Percentiles rank a stretch among this genome's conserved stretches.
Conservation (phyloP, 257 asterid species). For the Cordia subcordata region DNA sequence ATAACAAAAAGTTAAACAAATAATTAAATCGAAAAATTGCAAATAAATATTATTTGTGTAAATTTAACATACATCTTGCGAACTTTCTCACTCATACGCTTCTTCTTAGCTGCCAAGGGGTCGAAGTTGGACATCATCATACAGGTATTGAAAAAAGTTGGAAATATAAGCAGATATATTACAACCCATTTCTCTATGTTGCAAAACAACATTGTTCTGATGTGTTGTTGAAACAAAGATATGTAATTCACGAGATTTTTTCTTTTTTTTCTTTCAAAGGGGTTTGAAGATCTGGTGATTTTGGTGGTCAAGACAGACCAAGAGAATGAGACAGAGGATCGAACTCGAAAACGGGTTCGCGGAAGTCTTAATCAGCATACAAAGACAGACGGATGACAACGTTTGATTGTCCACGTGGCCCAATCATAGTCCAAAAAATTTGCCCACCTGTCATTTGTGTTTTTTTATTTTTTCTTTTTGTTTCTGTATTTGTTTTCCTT, state of each 20-base stretch:
- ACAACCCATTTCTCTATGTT: conserved; percentile 48
- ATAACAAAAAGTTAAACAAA: background rate
- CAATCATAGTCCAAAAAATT: background rate
- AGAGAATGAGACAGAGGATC: too few relatives aligned
- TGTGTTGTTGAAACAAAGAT: background rate
- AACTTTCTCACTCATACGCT: conserved; percentile 83
- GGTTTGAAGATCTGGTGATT: background rate
- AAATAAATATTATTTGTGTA: background rate
- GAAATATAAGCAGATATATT: conserved; percentile 35
- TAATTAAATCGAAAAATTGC: background rate
- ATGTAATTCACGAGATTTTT: background rate
- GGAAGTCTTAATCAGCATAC: too few relatives aligned
- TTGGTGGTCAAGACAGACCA: too few relatives aligned
- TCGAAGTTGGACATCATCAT: conserved; percentile 33
- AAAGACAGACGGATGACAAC: too few relatives aligned
- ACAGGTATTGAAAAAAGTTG: conserved; percentile 30
- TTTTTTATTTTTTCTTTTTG: too few relatives aligned
- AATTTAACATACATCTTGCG: conserved; percentile 65
- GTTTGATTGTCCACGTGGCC: background rate
- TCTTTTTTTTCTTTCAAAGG: background rate
- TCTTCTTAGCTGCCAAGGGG: conserved; percentile 66
- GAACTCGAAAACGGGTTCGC: too few relatives aligned
- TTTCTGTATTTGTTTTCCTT: too few relatives aligned
- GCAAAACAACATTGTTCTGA: conserved; percentile 34
- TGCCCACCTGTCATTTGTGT: background rate